Evolutionary conservation across 2,329 filamentous ascomycete genomes (phyloP).

Genomic region (Teratosphaeria gauchensis): DNA sequence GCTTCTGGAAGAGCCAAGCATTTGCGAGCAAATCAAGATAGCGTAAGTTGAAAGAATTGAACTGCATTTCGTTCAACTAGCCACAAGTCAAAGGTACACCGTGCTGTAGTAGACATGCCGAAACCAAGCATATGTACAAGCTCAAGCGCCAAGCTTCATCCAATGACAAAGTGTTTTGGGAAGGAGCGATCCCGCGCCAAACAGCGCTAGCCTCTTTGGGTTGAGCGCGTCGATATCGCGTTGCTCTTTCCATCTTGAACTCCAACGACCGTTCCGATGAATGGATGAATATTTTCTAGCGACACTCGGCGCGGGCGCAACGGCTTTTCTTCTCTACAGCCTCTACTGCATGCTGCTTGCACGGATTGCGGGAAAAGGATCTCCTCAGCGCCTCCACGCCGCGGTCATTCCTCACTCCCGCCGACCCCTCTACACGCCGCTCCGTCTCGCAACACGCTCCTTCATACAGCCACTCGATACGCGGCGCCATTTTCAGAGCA

Average conservation of each 20-base stretch:
- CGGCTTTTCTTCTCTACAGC: constrained; percentile 5
- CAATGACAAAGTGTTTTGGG: not conserved
- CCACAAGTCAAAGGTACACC: no score
- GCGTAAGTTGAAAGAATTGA: no score
- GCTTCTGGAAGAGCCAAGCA: no score
- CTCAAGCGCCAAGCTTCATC: no score
- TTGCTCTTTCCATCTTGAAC: not conserved
- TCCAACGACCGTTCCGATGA: not conserved
- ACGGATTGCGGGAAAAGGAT: constrained; percentile 15
- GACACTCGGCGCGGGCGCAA: not conserved
- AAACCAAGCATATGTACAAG: no score
- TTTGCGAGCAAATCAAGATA: no score
- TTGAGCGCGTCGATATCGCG: not conserved
- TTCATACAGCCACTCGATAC: constrained; percentile 2
- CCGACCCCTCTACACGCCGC: constrained; percentile 5
- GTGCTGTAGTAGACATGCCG: no score
- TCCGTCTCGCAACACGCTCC: constrained; percentile 8
- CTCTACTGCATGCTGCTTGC: constrained; percentile 23
- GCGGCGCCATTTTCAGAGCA: constrained; percentile 2
- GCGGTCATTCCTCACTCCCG: constrained; percentile 12
- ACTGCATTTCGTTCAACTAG: no score
- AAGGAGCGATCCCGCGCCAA: not conserved
- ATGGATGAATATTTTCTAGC: not conserved
- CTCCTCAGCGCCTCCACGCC: constrained; percentile 14
- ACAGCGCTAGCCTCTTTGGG: not conserved